Base-by-base conservation (phyloP, 768 basidiomycete species). In the Chlorophyllum brunneum region DNA sequence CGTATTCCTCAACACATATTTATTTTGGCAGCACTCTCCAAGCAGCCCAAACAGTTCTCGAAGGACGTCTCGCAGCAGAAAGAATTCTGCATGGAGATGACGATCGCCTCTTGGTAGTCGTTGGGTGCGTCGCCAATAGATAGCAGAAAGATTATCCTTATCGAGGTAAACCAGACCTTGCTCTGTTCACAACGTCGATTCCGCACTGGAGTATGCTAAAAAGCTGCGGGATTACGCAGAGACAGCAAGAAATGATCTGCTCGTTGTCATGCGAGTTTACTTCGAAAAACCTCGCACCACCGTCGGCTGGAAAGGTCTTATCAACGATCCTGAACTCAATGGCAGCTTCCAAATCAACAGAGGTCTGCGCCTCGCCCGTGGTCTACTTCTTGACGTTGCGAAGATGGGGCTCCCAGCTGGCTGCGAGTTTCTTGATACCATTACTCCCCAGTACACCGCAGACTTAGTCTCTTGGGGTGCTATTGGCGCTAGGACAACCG, bases 261-360 rank as follows among this genome's bases (percentile, higher is more conserved):
- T 88, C 68, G 97, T 99, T 62, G 77, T 98, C 59, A 98, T 98
- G 95, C 86, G 94, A 23, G 93, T 98, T 59, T 98, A 99, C 76
- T 99, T 98, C 64, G 95, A 98, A 62, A 98, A 98, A 62, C 87
- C 87, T 1, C 79, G 95, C 26, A 98, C 95, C 5, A 98, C 95
- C 0, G 88, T 98, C 42, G 97, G 97, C 23, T 99, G 95, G 95
- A 99, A 99, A 68, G 95, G 95, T 31, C 81, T 98, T 56, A 98
- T 98, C 70, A 98, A 98, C 64, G 94, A 98, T 63, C 95, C 95
- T 5, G 90, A 92, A 48, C 84, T 98, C 75, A 94, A 98, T 69
- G 81, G 86, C 48, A 84, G 76, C 63, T 98, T 90, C 82, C 89
- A 93, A 59, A 98, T 98, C 70, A 99, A 99, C 81, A 88, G 88